These are phyloP conservation scores for Bolboschoenus planiculmis DNA, from an alignment of 176 grass and related monocot genomes.

Conservation along the genomic window DNA sequence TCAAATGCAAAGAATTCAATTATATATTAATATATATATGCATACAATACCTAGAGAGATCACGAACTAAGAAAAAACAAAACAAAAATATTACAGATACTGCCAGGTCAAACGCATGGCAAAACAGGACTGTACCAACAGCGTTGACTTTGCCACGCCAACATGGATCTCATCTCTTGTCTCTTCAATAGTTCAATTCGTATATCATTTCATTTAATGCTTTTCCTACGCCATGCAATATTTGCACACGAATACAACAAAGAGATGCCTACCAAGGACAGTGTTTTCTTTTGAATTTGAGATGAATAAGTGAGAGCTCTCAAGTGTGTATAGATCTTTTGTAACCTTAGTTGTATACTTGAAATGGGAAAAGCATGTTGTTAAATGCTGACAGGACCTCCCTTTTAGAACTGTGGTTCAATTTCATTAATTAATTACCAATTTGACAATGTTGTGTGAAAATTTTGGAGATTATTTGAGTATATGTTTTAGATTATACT, in stretches of 20 bases:
- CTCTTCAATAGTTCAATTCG: not conserved
- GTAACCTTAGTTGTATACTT: not conserved
- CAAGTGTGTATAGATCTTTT: not conserved
- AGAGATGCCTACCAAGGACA: not conserved
- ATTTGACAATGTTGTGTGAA: not conserved
- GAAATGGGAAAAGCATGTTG: too few species aligned
- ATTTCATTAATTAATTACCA: not conserved
- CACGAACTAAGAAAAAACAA: not conserved
- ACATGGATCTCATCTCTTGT: not conserved
- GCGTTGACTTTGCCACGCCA: not conserved
- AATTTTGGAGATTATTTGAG: not conserved
- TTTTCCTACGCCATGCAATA: constrained; percentile 18
- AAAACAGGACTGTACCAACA: not conserved
- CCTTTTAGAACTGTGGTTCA: too few species aligned
- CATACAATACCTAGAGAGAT: not conserved
- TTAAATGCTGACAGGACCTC: too few species aligned
- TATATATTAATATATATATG: not conserved
- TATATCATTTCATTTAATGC: constrained; percentile 5
- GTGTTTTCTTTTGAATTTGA: not conserved
- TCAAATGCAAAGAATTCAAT: not conserved
- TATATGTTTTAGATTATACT: not conserved
- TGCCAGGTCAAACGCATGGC: constrained; percentile 13
- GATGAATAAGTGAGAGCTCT: not conserved
- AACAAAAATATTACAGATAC: not conserved
- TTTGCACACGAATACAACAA: not conserved